Evolutionary conservation across 1,139 yeast species (phyloP).

Genomic region (Saccharomycopsis hybrid): DNA sequence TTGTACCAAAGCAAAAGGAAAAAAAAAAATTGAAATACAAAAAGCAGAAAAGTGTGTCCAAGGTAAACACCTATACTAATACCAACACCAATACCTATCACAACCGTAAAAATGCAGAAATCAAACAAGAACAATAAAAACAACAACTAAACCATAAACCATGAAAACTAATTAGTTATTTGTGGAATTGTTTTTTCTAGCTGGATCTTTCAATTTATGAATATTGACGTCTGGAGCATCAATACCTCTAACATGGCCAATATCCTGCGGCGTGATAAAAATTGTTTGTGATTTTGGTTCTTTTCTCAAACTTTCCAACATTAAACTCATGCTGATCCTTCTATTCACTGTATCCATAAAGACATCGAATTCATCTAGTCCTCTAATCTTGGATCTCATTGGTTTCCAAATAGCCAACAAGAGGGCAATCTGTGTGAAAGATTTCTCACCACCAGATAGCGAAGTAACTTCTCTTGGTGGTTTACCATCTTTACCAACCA

Average conservation of each 20-base stretch:
- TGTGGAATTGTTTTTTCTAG: slow-evolving; percentile 14
- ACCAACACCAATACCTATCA: too few species aligned
- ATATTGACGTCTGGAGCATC: slow-evolving; percentile 58
- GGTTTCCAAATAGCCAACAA: slow-evolving; percentile 88
- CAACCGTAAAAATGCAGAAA: too few species aligned
- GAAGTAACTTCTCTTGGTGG: slow-evolving; percentile 69
- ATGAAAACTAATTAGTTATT: too few species aligned
- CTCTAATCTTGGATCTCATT: slow-evolving; percentile 81
- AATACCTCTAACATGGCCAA: slow-evolving; percentile 67
- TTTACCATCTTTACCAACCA: slow-evolving; percentile 48
- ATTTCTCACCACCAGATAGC: slow-evolving; percentile 94
- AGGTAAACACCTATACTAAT: too few species aligned
- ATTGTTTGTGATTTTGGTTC: slow-evolving; percentile 74
- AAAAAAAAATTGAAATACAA: too few species aligned
- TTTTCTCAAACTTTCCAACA: slow-evolving; percentile 58
- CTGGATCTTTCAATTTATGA: slow-evolving; percentile 36
- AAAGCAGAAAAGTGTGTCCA: too few species aligned
- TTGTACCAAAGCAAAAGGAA: too few species aligned
- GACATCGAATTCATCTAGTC: slow-evolving; percentile 95
- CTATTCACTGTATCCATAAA: slow-evolving; percentile 95
- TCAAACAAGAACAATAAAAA: too few species aligned
- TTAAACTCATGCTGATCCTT: slow-evolving; percentile 67
- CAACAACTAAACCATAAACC: too few species aligned
- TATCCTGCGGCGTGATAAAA: slow-evolving; percentile 92
- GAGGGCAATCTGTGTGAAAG: slow-evolving; percentile 86